A percentile compares a stretch with the other conserved stretches of the same genome.
Evolutionary conservation across 345 rosid species (phyloP).

Genomic region (Sapria himalayana): DNA sequence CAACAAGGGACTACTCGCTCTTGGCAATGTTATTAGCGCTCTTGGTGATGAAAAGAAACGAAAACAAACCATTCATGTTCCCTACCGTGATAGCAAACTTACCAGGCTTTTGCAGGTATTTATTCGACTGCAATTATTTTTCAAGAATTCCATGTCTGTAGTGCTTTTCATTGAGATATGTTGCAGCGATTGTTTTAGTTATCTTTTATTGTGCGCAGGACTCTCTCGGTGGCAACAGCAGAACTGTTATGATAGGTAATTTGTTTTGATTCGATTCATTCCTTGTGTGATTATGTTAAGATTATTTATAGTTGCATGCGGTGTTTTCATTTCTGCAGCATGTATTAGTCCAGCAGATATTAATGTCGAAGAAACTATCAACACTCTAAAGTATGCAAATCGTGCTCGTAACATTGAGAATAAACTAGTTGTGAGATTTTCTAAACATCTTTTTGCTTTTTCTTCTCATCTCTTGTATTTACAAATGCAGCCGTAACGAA

Average conservation of each 20-base stretch:
- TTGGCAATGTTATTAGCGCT: conserved; percentile 96
- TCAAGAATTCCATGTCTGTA: background rate
- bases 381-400: conserved; percentile 93
- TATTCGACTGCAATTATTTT: background rate
- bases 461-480: background rate
- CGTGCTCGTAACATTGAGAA: conserved; percentile 96
- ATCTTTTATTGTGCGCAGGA: conserved; percentile 31
- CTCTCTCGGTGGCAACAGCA: conserved; percentile 99
- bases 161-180: no score
- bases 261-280: conserved; percentile 4
- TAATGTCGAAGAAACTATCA: conserved; percentile 94
- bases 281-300: background rate
- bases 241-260: conserved; percentile 96
- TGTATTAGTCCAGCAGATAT: conserved; percentile 99
- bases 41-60: conserved; percentile 98
- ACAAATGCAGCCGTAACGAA: background rate
- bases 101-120: conserved; percentile 97
- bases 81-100: conserved; percentile 95
- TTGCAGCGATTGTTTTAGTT: background rate
- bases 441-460: background rate
- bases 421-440: conserved; percentile 80
- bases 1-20: conserved; percentile 94
- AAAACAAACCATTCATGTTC: conserved; percentile 81
- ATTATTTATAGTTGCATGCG: background rate
- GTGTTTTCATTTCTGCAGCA: conserved; percentile 23